Evolutionary conservation across 163 green algal genomes (phyloP), one percentile per base, ranked within the genome.

Genomic region (Scenedesmus sp.): DNA sequence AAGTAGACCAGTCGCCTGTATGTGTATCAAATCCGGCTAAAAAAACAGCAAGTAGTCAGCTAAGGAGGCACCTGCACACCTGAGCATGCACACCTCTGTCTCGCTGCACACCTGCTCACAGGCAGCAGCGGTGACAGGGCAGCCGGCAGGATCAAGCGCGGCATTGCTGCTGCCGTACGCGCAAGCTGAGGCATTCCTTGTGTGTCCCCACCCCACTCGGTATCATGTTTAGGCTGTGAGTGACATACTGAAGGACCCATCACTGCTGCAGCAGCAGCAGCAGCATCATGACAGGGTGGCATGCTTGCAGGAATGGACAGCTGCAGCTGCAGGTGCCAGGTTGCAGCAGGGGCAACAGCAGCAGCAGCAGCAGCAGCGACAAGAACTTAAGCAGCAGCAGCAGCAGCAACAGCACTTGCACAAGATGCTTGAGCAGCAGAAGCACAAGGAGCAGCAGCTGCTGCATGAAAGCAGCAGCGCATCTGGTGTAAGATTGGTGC

Each of bases 241-340:
- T 20, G 83, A 87, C 30, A 61, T 93, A 56, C 44, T 95, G 82
- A 93, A 92, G 44, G 86, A 94, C 40, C 92, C 93, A 16, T 65
- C 53, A n/a, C 78, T 93, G 73, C 16, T 91, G 88, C 20, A 26
- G 7, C 20, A 51, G 13, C 43, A 59, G 68, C 65, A 76, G 65
- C 65, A 76, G 30, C 30, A 76, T 30, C 30, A 18, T 30, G 85
- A 89, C 68, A 83, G 46, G 85, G 20, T 78, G 13, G 40, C 59
- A 26, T 44, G n/a, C 44, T 37, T 89, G 68, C 40, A 83, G 68
- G 85, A 70, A 4, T 89, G 85, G 85, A 13, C 83, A 1, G 68
- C 43, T 46, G 59, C 83, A 81, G 35, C 83, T 59, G 43, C 68
- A n/a, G n/a, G n/a, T n/a, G n/a, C n/a, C n/a, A n/a, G n/a, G n/a